Base-by-base conservation (phyloP, 2,329 filamentous ascomycete species). In the Amesomyces nigricolor region DNA sequence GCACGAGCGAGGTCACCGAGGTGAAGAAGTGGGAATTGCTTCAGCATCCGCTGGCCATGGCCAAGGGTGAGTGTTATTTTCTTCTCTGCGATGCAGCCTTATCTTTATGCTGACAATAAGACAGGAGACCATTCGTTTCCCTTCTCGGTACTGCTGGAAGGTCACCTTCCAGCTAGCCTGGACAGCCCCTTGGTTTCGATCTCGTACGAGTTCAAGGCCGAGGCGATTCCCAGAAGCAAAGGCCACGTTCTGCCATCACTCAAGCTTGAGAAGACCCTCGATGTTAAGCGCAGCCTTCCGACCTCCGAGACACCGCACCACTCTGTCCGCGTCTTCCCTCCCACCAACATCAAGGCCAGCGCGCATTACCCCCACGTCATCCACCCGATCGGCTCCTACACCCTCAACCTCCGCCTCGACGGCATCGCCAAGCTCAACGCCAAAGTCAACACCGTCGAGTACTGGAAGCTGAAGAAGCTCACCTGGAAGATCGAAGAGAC, bases 401-500 rank as follows among this genome's bases (percentile, higher is more conserved):
- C 79, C 10, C 80, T 96, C 48, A 80, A 83, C 45, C 85, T 96
- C 73, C 85, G 86, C 51, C 81, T 99, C 61, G 89, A 91, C 60
- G 92, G 92, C n/a, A 83, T 96, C 52, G 83, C 91, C 42, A 87
- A 83, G 62, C 73, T 75, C 62, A 89, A 89, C 69, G 71, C 79
- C 38, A 82, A 84, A 42, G 81, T 80, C 57, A 85, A 88, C 68
- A 91, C 85, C 6, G 81, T 94, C 58, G 81, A 84, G 68, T 80
- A 83, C 67, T 97, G 92, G 92, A 87, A 87, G 65, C 78, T 99
- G 30, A 89, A 91, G 70, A 94, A 95, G 72, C 80, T 96, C 62
- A 89, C 87, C 60, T 99, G 92, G 92, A 85, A 88, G 62, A 86
- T 99, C 51, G 91, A 96, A 67, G 92, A 99, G 76, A 87, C 85